Conservation (phyloP, 176 grass and related monocot species). For the Carex myosuroides region DNA sequence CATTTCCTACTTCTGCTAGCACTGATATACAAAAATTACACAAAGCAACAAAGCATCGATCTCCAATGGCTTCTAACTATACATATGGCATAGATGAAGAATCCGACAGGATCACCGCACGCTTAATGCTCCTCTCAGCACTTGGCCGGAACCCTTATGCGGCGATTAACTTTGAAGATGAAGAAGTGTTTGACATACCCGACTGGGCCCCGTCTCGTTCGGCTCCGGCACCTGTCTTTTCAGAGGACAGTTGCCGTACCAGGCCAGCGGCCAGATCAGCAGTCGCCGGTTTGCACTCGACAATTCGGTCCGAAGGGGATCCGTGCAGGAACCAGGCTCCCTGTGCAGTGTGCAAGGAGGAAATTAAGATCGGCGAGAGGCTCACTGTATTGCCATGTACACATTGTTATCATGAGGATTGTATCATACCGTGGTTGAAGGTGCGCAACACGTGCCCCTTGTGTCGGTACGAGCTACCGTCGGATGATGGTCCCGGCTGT, state of each 20-base stretch:
- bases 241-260: conserved; percentile 11
- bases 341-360: conserved; percentile 17
- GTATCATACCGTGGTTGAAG: conserved; percentile 18
- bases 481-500: not conserved
- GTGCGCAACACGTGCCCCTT: conserved; percentile 10
- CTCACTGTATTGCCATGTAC: conserved; percentile 14
- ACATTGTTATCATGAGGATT: conserved; percentile 13
- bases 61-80: conserved; percentile 13
- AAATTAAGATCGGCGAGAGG: conserved; percentile 10
- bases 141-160: conserved; percentile 7
- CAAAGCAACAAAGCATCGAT: not conserved
- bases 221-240: not conserved
- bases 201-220: not conserved
- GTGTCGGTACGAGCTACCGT: conserved; percentile 2
- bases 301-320: conserved; percentile 13
- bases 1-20: not conserved
- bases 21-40: not conserved
- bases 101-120: conserved; percentile 13
- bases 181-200: conserved; percentile 10
- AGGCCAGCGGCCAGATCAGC: conserved; percentile 11
- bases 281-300: not conserved
- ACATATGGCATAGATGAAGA: conserved; percentile 15
- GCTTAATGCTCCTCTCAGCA: conserved; percentile 9
- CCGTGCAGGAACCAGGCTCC: not conserved
- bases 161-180: not conserved